A percentile compares a stretch with the other conserved stretches of the same genome.
These are phyloP conservation scores for Pouteria glomerata DNA, from an alignment of 148 eudicot species.

Conservation along the genomic window DNA sequence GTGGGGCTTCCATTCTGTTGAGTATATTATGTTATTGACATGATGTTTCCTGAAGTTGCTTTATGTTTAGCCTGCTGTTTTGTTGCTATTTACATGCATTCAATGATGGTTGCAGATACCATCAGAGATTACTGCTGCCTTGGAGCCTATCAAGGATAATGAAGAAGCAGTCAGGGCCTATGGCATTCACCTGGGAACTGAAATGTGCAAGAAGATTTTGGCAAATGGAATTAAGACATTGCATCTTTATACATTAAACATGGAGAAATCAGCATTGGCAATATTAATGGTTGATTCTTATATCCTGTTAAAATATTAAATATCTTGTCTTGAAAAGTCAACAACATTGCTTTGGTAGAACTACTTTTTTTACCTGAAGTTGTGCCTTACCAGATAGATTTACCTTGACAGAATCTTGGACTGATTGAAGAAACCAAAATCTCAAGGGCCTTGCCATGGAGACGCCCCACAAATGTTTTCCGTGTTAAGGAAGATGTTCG, in stretches of 20 bases:
- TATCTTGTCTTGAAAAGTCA: neutral
- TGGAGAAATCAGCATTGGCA: constrained; percentile 97
- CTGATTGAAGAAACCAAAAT: constrained; percentile 86
- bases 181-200: constrained; percentile 96
- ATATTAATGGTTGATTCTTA: constrained; percentile 63
- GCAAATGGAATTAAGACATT: constrained; percentile 76
- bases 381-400: constrained; percentile 4
- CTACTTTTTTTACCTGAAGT: neutral
- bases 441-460: constrained; percentile 83
- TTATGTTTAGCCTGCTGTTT: neutral
- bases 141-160: constrained; percentile 96
- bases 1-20: neutral
- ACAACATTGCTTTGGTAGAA: neutral
- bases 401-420: constrained; percentile 78
- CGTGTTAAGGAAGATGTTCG: constrained; percentile 94
- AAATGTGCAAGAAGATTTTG: constrained; percentile 98
- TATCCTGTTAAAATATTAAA: neutral
- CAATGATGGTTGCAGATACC: constrained; percentile 51
- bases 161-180: constrained; percentile 95
- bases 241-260: constrained; percentile 88
- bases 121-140: constrained; percentile 70
- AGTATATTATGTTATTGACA: no score
- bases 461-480: constrained; percentile 68
- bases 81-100: neutral
- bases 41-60: neutral